Evolutionary conservation across 164 flowering plant species (phyloP).

Genomic region (Protea cynaroides): DNA sequence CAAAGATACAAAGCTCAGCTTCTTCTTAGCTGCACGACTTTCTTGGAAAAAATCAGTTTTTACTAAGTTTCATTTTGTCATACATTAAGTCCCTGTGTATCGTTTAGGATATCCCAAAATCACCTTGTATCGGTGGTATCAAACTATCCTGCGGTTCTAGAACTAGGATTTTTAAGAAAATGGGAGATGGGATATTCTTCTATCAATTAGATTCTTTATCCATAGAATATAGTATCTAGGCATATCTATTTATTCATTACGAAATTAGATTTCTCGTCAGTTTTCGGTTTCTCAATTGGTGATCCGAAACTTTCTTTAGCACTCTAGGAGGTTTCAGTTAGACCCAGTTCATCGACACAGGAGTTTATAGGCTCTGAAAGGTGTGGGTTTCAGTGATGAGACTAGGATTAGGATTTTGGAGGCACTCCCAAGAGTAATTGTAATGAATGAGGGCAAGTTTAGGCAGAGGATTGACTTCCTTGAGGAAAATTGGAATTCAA

Average conservation of each 20-base stretch:
- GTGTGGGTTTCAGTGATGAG: constrained; percentile 46
- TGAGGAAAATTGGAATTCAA: constrained; percentile 30
- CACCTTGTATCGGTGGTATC: constrained; percentile 36
- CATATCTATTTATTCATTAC: too few species aligned
- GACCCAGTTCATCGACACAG: constrained; percentile 34
- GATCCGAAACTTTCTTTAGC: constrained; percentile 41
- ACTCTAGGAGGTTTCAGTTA: constrained; percentile 36
- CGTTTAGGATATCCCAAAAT: constrained; percentile 42
- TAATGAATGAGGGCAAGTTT: constrained; percentile 33
- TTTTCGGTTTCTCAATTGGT: constrained; percentile 25
- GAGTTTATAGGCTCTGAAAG: constrained; percentile 36
- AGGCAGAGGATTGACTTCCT: constrained; percentile 35
- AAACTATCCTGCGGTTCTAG: constrained; percentile 38
- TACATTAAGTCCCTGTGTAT: constrained; percentile 41
- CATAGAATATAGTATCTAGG: too few species aligned
- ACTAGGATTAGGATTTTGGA: constrained; percentile 48
- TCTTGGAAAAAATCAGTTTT: constrained; percentile 35
- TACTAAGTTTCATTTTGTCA: constrained; percentile 22
- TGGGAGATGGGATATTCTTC: constrained; percentile 56
- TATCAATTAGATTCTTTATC: too few species aligned
- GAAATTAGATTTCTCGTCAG: constrained; percentile 17
- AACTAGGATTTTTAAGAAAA: constrained; percentile 40
- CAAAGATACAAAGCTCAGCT: too few species aligned
- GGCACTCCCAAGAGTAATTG: constrained; percentile 41
- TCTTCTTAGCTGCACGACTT: constrained; percentile 36